phyloP scores from a whole-genome alignment of 2,329 filamentous ascomycete species.

The Neonectria hederae region DNA sequence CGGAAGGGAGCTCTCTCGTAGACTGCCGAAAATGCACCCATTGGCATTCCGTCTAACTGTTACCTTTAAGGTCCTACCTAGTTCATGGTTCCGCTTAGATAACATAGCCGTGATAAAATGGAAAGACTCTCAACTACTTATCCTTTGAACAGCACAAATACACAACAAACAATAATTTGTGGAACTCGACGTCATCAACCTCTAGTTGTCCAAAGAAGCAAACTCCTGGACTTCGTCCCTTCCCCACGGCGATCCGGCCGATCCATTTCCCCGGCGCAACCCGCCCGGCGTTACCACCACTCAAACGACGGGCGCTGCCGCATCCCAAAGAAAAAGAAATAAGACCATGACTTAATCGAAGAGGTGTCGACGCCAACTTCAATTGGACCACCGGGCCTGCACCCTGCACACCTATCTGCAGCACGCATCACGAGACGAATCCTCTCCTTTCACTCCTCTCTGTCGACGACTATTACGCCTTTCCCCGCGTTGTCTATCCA shows the following conservation, averaged over 20 bases:
- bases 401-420: not conserved
- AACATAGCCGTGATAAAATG: no score
- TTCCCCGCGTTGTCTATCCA: not conserved
- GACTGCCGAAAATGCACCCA: not conserved
- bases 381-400: conserved; percentile 4
- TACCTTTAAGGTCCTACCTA: not conserved
- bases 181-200: not conserved
- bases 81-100: not conserved
- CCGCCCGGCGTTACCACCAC: conserved; percentile 8
- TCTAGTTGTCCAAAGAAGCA: not conserved
- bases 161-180: not conserved
- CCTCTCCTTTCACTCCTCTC: not conserved
- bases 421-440: conserved; percentile 6
- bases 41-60: not conserved
- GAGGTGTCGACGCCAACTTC: conserved; percentile 9
- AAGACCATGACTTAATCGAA: not conserved
- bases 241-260: conserved; percentile 36
- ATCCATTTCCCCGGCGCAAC: conserved; percentile 40
- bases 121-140: not conserved
- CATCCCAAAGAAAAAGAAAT: conserved; percentile 1
- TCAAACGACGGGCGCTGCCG: conserved; percentile 15
- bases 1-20: not conserved
- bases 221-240: not conserved
- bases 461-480: not conserved
- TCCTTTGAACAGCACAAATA: not conserved